Conservation (phyloP, 306 rosid genomes). For the Cercis canadensis region DNA sequence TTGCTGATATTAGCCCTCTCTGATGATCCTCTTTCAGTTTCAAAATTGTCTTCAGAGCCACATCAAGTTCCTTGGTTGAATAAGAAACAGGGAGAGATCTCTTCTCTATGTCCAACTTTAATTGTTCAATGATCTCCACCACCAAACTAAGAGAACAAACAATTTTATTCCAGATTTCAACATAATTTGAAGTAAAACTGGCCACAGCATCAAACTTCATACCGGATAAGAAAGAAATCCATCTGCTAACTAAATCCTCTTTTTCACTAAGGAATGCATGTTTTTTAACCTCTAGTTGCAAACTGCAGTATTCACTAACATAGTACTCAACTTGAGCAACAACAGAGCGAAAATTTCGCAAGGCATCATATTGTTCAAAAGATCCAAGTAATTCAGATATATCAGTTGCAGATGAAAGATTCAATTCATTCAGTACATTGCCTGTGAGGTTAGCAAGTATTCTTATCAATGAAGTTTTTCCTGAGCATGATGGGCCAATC, state of each 20-base stretch:
- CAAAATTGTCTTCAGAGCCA: constrained; percentile 51
- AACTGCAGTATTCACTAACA: constrained; percentile 61
- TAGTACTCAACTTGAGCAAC: constrained; percentile 61
- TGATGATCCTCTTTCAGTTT: constrained; percentile 64
- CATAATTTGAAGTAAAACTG: constrained; percentile 40
- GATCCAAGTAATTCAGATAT: constrained; percentile 93
- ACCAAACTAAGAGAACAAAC: constrained; percentile 56
- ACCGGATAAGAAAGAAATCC: constrained; percentile 58
- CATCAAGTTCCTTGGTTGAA: constrained; percentile 61
- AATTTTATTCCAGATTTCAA: constrained; percentile 57
- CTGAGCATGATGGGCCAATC: constrained; percentile 84
- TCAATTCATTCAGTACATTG: constrained; percentile 76
- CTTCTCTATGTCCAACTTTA: constrained; percentile 49
- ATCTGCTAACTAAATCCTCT: constrained; percentile 49
- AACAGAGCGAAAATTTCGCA: constrained; percentile 62
- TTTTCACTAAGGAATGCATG: constrained; percentile 42
- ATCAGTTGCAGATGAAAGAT: constrained; percentile 93
- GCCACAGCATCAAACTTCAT: constrained; percentile 48
- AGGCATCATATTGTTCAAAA: constrained; percentile 87
- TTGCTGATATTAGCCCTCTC: constrained; percentile 58
- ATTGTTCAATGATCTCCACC: constrained; percentile 60
- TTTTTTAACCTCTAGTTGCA: constrained; percentile 50
- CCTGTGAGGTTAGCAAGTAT: constrained; percentile 88
- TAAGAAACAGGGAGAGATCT: constrained; percentile 44
- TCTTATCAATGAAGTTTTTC: constrained; percentile 86